phyloP scores from a whole-genome alignment of 2,329 filamentous ascomycete species.

The Trichoderma harzianum region DNA sequence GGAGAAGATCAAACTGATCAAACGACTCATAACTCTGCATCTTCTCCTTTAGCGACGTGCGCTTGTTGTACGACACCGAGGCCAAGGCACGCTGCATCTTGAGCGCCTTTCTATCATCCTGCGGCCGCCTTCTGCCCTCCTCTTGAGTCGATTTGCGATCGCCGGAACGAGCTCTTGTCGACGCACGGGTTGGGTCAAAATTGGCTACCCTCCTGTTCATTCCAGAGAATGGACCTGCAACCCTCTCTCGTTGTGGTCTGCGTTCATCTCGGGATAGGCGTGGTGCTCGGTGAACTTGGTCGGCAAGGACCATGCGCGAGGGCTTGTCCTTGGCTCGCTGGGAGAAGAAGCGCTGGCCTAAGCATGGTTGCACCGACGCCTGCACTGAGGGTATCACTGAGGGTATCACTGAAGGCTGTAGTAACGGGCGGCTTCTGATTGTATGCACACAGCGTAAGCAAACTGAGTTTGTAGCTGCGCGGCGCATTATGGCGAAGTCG shows the following conservation, averaged over 20 bases:
- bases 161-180: conserved; percentile 21
- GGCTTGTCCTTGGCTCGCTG: conserved; percentile 37
- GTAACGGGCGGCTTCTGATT: conserved; percentile 17
- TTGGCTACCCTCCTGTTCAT: conserved; percentile 55
- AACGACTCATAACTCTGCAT: conserved; percentile 74
- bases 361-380: conserved; percentile 30
- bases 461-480: conserved; percentile 20
- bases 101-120: conserved; percentile 64
- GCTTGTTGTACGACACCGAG: conserved; percentile 70
- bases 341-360: conserved; percentile 36
- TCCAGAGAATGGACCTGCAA: conserved; percentile 50
- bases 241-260: conserved; percentile 36
- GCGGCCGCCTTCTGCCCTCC: conserved; percentile 35
- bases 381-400: not conserved
- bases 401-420: conserved; percentile 13
- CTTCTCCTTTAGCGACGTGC: conserved; percentile 48
- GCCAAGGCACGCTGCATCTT: conserved; percentile 88
- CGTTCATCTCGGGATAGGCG: conserved; percentile 31
- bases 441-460: conserved; percentile 23
- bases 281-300: conserved; percentile 46
- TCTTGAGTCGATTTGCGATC: conserved; percentile 29
- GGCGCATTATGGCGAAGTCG: conserved; percentile 3
- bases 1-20: conserved; percentile 73
- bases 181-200: conserved; percentile 28
- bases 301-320: conserved; percentile 58